Percentiles rank a stretch among this genome's conserved stretches.
phyloP scores from a whole-genome alignment of 2,329 filamentous ascomycete species.

The Macrophomina pseudophaseolina region DNA sequence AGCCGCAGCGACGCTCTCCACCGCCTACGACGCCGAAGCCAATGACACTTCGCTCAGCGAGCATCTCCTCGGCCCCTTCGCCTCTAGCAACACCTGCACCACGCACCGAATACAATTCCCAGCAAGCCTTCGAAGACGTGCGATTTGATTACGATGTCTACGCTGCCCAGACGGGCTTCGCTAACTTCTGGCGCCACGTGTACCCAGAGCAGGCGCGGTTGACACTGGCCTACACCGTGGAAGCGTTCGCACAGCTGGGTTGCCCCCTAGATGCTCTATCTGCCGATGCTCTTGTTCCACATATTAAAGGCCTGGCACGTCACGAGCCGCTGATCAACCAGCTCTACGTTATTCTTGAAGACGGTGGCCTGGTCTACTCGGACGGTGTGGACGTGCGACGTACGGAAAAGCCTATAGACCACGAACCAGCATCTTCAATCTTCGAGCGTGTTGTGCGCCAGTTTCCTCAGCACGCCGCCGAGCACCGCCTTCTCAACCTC shows the following conservation, averaged over 20 bases:
- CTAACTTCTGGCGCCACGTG: not conserved
- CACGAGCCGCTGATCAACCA: not conserved
- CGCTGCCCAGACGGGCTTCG: not conserved
- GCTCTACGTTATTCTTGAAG: not conserved
- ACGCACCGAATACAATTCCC: not conserved
- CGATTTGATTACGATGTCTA: not conserved
- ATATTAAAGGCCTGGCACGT: not conserved
- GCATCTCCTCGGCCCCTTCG: not conserved
- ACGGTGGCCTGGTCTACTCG: not conserved
- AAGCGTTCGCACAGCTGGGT: not conserved
- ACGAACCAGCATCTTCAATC: not conserved
- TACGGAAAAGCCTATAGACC: not conserved
- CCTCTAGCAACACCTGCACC: not conserved
- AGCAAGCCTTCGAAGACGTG: not conserved
- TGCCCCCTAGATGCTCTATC: not conserved
- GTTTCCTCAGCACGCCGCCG: constrained; percentile 10
- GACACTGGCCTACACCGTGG: not conserved
- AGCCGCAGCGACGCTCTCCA: too few species aligned
- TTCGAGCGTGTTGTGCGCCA: not conserved
- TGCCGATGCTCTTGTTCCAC: not conserved
- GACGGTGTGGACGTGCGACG: not conserved
- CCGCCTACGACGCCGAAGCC: not conserved
- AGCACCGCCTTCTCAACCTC: constrained; percentile 12
- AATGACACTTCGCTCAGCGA: not conserved
- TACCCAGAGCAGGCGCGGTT: not conserved